These are phyloP conservation scores for Saccharomycopsis malanga DNA, from an alignment of 805 yeast species.

Conservation along the genomic window DNA sequence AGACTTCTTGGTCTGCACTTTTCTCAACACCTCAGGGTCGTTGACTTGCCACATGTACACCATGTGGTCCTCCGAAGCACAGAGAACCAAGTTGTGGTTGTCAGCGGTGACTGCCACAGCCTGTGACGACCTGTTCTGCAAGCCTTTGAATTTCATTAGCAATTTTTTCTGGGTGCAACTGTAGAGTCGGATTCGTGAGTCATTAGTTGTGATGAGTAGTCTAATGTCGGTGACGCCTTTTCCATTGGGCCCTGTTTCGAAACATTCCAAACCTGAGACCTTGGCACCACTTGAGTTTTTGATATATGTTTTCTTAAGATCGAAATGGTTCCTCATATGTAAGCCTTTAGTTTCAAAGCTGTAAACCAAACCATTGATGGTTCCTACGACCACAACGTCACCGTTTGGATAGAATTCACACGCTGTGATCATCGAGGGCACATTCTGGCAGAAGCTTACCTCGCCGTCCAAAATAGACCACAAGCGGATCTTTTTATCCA, in stretches of 20 bases:
- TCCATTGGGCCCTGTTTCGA: constrained; percentile 25
- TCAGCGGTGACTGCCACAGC: constrained; percentile 58
- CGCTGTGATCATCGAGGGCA: constrained; percentile 67
- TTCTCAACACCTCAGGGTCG: constrained; percentile 26
- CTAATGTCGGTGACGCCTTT: constrained; percentile 30
- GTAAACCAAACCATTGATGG: constrained; percentile 64
- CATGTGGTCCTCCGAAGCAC: constrained; percentile 87
- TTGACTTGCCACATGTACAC: constrained; percentile 69
- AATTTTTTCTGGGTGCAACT: constrained; percentile 47
- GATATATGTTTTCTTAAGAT: constrained; percentile 36
- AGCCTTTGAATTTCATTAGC: constrained; percentile 67
- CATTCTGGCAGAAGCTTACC: constrained; percentile 52
- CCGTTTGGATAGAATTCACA: constrained; percentile 63
- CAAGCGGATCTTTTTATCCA: constrained; percentile 67
- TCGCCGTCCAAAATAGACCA: constrained; percentile 78
- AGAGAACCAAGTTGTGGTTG: constrained; percentile 49
- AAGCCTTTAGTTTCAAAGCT: constrained; percentile 61
- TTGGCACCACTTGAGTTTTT: constrained; percentile 40
- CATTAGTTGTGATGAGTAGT: constrained; percentile 68
- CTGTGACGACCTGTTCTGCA: constrained; percentile 62
- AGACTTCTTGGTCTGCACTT: neutral
- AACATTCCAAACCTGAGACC: constrained; percentile 68
- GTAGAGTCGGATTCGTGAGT: constrained; percentile 66
- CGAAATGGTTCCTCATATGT: constrained; percentile 37
- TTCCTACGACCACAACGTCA: constrained; percentile 57